Conservation (phyloP, 1,284 basidiomycete species). For the Marasmius oreades region DNA sequence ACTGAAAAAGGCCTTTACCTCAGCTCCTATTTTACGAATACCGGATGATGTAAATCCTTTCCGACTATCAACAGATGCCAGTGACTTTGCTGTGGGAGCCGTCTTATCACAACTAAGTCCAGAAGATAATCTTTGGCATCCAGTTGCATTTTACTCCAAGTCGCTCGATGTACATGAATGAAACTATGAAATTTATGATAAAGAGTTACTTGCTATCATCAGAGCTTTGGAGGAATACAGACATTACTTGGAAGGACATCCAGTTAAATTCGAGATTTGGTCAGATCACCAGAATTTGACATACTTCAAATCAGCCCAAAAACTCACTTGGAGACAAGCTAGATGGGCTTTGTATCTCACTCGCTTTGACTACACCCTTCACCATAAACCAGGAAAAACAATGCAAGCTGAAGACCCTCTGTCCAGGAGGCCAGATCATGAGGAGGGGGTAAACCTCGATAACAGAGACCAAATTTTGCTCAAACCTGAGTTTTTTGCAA, state of each 20-base stretch:
- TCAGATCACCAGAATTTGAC: slow-evolving; percentile 29
- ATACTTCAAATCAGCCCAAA: slow-evolving; percentile 22
- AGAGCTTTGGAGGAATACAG: slow-evolving; percentile 22
- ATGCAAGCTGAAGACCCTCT: slow-evolving; percentile 36
- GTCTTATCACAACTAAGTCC: neutral
- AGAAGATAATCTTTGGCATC: neutral
- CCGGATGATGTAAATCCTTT: too few species aligned
- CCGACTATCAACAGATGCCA: too few species aligned
- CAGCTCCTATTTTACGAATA: too few species aligned
- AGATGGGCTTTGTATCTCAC: slow-evolving; percentile 25
- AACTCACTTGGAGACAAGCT: slow-evolving; percentile 23
- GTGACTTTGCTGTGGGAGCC: too few species aligned
- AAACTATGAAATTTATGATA: slow-evolving; percentile 11
- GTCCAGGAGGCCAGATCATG: slow-evolving; percentile 33
- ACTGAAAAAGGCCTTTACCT: too few species aligned
- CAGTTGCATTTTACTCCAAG: neutral
- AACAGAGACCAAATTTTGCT: slow-evolving; percentile 29
- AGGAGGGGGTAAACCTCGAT: slow-evolving; percentile 21
- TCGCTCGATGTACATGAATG: neutral
- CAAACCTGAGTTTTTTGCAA: slow-evolving; percentile 21
- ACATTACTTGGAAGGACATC: slow-evolving; percentile 24
- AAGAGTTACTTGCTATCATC: slow-evolving; percentile 10
- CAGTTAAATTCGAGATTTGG: slow-evolving; percentile 17
- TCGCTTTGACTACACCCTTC: slow-evolving; percentile 29
- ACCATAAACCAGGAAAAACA: slow-evolving; percentile 33